A percentile compares a stretch with the other conserved stretches of the same genome.
phyloP scores from a whole-genome alignment of 148 eudicot species.

The Rheum nobile region DNA sequence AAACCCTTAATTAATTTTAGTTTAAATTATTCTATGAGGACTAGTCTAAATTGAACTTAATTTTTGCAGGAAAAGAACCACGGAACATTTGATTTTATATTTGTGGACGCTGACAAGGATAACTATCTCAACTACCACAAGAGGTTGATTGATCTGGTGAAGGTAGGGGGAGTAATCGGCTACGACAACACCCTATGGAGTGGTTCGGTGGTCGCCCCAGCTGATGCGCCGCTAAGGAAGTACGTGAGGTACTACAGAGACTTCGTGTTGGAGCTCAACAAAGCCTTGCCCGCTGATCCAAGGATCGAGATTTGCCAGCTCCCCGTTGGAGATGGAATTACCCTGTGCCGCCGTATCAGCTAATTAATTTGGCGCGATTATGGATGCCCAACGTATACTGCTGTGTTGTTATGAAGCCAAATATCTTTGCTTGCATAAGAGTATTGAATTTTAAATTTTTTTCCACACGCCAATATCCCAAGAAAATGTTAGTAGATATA shows the following conservation, averaged over 20 bases:
- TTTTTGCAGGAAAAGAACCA: constrained; percentile 17
- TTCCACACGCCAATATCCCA: background rate
- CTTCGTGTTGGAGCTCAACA: constrained; percentile 11
- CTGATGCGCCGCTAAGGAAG: constrained; percentile 10
- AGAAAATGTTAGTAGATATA: background rate
- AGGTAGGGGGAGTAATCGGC: constrained; percentile 24
- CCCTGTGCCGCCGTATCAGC: constrained; percentile 26
- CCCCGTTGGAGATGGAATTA: constrained; percentile 27
- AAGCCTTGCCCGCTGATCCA: constrained; percentile 16
- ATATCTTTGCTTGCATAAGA: background rate
- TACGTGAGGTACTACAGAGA: background rate
- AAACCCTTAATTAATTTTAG: too few relatives aligned
- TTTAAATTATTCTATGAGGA: too few relatives aligned
- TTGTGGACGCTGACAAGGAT: constrained; percentile 27
- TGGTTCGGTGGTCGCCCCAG: constrained; percentile 16
- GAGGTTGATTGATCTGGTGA: constrained; percentile 17
- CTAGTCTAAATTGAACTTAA: background rate
- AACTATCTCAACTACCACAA: constrained; percentile 28
- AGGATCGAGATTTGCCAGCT: constrained; percentile 20
- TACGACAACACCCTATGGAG: constrained; percentile 34
- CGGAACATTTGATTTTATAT: constrained; percentile 21
- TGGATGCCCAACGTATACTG: background rate
- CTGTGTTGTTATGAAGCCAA: background rate
- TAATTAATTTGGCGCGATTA: background rate
- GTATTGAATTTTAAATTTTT: background rate